These are phyloP conservation scores for Wallemia hederae DNA, from an alignment of 1,284 basidiomycete species.

Conservation along the genomic window DNA sequence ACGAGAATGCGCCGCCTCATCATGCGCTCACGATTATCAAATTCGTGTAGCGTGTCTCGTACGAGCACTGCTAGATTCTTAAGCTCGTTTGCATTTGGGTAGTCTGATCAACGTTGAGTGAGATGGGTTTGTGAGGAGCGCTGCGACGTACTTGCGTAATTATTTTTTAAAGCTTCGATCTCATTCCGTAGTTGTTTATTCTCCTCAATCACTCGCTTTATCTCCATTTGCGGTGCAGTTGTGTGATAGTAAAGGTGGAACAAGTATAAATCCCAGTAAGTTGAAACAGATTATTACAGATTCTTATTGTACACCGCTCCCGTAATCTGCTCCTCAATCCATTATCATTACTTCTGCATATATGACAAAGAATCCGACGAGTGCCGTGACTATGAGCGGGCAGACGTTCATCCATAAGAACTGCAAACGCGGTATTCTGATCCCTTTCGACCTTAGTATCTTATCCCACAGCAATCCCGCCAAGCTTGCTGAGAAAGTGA, in stretches of 20 bases:
- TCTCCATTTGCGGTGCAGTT: not conserved
- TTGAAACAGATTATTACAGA: no score
- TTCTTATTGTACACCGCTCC: no score
- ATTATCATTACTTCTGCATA: not conserved
- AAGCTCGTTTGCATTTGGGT: not conserved
- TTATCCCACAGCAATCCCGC: conserved; percentile 65
- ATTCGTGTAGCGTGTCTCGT: not conserved
- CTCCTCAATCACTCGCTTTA: not conserved
- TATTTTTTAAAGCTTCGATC: not conserved
- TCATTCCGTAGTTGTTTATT: not conserved
- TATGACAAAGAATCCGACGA: not conserved
- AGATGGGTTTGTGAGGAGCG: not conserved
- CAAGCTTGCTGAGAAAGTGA: conserved; percentile 66
- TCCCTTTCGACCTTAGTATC: conserved; percentile 50
- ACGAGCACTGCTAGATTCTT: not conserved
- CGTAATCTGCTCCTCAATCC: no score
- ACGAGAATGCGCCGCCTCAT: not conserved
- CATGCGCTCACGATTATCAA: not conserved
- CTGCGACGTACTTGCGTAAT: not conserved
- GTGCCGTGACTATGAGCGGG: conserved; percentile 15
- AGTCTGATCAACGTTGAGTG: not conserved
- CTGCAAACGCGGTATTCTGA: conserved; percentile 30
- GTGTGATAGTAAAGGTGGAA: not conserved
- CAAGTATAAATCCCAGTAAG: not conserved
- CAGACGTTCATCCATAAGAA: conserved; percentile 48